Percentiles rank a stretch among this genome's conserved stretches.
These are phyloP conservation scores for Calonectria pauciramosa DNA, from an alignment of 2,329 filamentous ascomycete genomes.

Conservation along the genomic window DNA sequence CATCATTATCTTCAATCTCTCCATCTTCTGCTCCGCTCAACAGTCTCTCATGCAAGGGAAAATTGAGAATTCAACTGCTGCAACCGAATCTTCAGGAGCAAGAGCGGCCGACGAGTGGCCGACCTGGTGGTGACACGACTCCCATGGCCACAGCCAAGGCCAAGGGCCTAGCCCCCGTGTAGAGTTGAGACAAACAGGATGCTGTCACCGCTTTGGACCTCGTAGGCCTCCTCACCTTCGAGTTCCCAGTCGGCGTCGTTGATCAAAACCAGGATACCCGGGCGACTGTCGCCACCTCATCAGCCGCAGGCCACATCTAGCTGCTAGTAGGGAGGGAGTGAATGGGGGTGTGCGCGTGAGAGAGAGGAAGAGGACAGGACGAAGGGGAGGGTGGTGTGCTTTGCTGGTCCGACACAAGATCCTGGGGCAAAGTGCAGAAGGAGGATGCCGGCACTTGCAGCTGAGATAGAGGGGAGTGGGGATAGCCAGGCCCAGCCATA, in stretches of 20 bases:
- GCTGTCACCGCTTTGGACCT: constrained; percentile 85
- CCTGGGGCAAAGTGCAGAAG: constrained; percentile 13
- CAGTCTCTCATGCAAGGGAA: constrained; percentile 43
- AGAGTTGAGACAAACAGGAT: constrained; percentile 97
- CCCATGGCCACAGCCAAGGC: not conserved
- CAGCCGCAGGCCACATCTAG: constrained; percentile 39
- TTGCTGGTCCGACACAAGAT: constrained; percentile 11
- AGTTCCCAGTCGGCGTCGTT: constrained; percentile 99
- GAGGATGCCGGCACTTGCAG: constrained; percentile 30
- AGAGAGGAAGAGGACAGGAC: not conserved
- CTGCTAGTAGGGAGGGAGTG: constrained; percentile 10
- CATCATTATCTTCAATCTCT: constrained; percentile 25
- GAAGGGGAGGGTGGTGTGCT: constrained; percentile 2
- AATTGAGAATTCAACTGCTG: constrained; percentile 14
- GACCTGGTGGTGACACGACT: constrained; percentile 17
- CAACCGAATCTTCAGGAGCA: constrained; percentile 34
- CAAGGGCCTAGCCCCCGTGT: constrained; percentile 80
- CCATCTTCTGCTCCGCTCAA: constrained; percentile 25
- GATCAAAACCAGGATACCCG: constrained; percentile 95
- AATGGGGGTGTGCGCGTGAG: constrained; percentile 10
- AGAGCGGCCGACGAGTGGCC: constrained; percentile 25
- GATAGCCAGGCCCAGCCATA: not conserved
- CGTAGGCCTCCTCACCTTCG: constrained; percentile 92
- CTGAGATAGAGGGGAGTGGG: constrained; percentile 32
- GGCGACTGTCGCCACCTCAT: constrained; percentile 73